Base-by-base conservation (phyloP, 2,329 filamentous ascomycete species). In the Aspergillus aculeatinus region DNA sequence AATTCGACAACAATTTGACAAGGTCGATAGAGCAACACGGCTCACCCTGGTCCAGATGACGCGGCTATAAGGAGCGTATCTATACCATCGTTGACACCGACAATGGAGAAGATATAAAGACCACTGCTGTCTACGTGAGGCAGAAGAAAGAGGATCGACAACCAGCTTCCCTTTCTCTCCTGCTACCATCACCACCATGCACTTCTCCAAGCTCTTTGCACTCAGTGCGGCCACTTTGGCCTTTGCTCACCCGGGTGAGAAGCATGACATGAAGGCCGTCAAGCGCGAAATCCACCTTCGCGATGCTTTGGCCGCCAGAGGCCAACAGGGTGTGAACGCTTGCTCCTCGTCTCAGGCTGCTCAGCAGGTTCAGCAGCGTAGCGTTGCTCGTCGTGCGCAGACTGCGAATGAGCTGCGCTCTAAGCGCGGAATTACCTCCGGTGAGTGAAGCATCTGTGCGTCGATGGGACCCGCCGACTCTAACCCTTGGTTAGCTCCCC, bases 201-300 rank as follows among this genome's bases (percentile, higher is more conserved):
- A 68, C 48, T 63, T 74, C 47, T 68, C 68, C 48, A 70, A 72
- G 48, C 50, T 74, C 44, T 64, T 76, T 21, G 62, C 70, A 49
- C 60, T 75, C 16, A 70, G 65, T 42, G 73, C 72, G 5, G 69
- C 70, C 48, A 66, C 70, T 3, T 63, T 73, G 10, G 66, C 65
- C 23, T 62, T 72, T 27, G 70, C 71, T 44, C 71, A 73, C 49
- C 70, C 70, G 0, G 71, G 71, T n/a, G 70, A 73, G 58, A 69
- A 72, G 47, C 70, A 72, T 10, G 68, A 73, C 35, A 64, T 67
- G 6, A 63, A 67, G 39, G 63, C 60, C 19, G n/a, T 73, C 29
- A 71, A 70, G 64, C 66, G 68, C 6, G 71, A 72, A 57, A 65
- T 73, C 16, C 64, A 66, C 31, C 65, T 67, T 53, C 70, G 70